Evolutionary conservation across 768 basidiomycete genomes (phyloP).

Genomic region (Erythrobasidium yunnanense): DNA sequence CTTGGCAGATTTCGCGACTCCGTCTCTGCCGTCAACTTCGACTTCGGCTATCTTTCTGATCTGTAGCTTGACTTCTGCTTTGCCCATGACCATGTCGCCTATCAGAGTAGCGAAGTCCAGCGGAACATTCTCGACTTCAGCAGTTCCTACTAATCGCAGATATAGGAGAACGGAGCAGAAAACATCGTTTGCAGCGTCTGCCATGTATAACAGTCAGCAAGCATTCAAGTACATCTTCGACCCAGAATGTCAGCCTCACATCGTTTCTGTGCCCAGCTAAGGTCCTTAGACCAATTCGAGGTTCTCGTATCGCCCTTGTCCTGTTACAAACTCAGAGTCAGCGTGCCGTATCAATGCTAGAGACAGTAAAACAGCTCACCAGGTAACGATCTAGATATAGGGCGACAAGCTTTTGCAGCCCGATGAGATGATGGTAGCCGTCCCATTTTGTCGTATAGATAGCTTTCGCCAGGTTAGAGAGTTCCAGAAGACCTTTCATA

Average conservation of each 20-base stretch:
- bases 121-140: background rate
- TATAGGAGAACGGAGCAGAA: conserved; percentile 8
- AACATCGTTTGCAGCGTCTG: conserved; percentile 19
- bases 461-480: background rate
- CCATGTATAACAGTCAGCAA: background rate
- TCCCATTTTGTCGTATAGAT: background rate
- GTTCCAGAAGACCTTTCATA: background rate
- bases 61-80: background rate
- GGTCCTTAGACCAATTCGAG: conserved; percentile 6
- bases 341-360: background rate
- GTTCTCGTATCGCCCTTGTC: conserved; percentile 15
- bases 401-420: conserved; percentile 1
- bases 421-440: background rate
- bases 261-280: background rate
- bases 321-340: background rate
- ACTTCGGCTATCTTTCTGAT: background rate
- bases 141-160: background rate
- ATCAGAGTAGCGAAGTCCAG: conserved; percentile 1
- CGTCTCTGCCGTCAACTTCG: background rate
- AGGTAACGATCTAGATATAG: background rate
- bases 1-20: no score
- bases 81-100: background rate
- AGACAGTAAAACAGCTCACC: background rate
- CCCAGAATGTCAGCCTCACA: background rate
- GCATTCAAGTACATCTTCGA: background rate